Base-by-base conservation (phyloP, 768 basidiomycete species). In the Xerocomellus chrysenteron region DNA sequence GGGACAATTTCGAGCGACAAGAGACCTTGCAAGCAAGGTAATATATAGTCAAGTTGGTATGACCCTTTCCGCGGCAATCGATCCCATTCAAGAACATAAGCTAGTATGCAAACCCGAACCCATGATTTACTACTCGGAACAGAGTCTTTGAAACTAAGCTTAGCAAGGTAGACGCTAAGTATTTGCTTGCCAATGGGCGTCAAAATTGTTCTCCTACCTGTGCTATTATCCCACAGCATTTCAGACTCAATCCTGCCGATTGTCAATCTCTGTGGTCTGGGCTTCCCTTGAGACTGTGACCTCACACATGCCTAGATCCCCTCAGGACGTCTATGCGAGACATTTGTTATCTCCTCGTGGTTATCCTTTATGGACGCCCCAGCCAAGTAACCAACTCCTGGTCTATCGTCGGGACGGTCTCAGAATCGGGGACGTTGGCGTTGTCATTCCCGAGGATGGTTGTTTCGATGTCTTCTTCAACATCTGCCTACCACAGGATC, bases 391-490 rank as follows among this genome's bases (percentile, higher is more conserved):
- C 24, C 37, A 48, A 24, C 56, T 73, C 12, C 62, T 68, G 10
- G 47, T 55, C 1, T 67, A 72, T 32, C 59, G 59, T 26, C 54
- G 46, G 8, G 55, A 62, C 8, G 73, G 73, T 5, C 61, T 72
- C 35, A 65, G 54, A 36, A 72, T 74, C 7, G 73, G 74, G 8
- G 74, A 76, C 46, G 68, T 75, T 5, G 70, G 71, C 3, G 61
- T 75, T 24, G 48, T 75, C 16, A 26, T 52, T 21, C 52, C 52
- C 2, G 43, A 52, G 12, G 43, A 52, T 19, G 52, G 52, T 14
- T 44, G 43, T 12, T 52, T 52, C 35, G 52, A 52, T 26, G 52
- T 45, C 24, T 52, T 52, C 19, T 52, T 52, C n/a, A 52, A 52
- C 45, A 65, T 75, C 2, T 72, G 67, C 36, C 59, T 72, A 13